Base-by-base conservation (phyloP, 805 yeast genomes). In the Wickerhamiella siamensis region DNA sequence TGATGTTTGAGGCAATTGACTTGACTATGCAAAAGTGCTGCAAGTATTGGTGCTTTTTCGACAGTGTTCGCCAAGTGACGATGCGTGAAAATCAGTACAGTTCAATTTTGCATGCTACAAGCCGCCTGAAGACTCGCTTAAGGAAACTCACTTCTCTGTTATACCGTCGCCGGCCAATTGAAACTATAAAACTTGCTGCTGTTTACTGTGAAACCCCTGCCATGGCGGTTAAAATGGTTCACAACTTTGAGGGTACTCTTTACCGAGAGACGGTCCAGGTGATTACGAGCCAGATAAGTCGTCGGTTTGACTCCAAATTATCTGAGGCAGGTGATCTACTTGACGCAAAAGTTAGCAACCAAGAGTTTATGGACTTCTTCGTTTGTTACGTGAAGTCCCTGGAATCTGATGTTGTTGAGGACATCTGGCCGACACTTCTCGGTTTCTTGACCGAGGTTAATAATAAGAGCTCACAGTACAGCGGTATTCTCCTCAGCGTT, bases 391-490 rank as follows among this genome's bases (percentile, higher is more conserved):
- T 79, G 18, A 61, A 61, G 4, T 70, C 86, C 0, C 62, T 87
- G 32, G 94, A 82, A 48, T 70, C 70, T 46, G 94, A 84, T 51
- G 75, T 83, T 0, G 64, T 84, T 38, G 86, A 80, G 45, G 97
- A 88, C 44, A 70, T 86, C 16, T 88, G 86, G 77, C 57, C 58
- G 8, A 71, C 69, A 18, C 62, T 78, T 27, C 61, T 73, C 20
- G 56, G 57, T 2, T 86, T 82, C 48, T 63, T 83, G 49, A 77
- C 69, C 47, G 84, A 77, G 4, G 70, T 75, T 0, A 49, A 67
- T 24, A 57, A 70, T 2, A 72, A 74, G 48, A 58, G 69, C 15
- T 51, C 63, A 4, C 51, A 61, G 4, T 82, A 73, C 55, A 69
- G 67, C 41, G 56, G 57, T 2, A 54, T 79, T 1, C 59, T 76